Conservation (phyloP, 176 grass and related monocot genomes). For the Ensete glaucum region DNA sequence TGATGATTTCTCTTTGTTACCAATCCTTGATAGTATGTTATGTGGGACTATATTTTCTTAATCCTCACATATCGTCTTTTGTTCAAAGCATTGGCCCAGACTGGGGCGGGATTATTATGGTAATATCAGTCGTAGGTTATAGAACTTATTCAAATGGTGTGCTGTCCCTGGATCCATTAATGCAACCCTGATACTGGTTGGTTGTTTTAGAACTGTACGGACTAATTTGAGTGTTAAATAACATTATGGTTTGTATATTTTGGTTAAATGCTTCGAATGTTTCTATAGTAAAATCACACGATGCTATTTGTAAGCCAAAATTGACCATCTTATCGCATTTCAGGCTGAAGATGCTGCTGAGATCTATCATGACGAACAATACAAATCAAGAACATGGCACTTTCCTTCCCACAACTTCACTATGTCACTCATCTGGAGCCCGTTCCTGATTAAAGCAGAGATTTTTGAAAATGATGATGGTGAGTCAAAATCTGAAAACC, state of each 20-base stretch:
- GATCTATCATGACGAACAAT: slow-evolving; percentile 4
- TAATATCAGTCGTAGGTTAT: too few relatives aligned
- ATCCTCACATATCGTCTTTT: too few relatives aligned
- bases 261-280: background rate
- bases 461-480: slow-evolving; percentile 80
- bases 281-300: background rate
- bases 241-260: background rate
- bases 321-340: background rate
- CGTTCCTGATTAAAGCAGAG: slow-evolving; percentile 61
- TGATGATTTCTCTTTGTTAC: too few relatives aligned
- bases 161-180: too few relatives aligned
- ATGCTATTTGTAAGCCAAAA: background rate
- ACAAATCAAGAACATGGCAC: slow-evolving; percentile 11
- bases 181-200: too few relatives aligned
- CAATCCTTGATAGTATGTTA: too few relatives aligned
- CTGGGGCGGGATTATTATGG: too few relatives aligned
- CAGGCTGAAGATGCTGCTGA: slow-evolving; percentile 6
- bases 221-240: too few relatives aligned
- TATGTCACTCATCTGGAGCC: slow-evolving; percentile 56
- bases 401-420: slow-evolving; percentile 72
- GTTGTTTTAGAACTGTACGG: too few relatives aligned
- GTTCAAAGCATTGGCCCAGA: too few relatives aligned
- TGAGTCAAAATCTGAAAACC: slow-evolving; percentile 50
- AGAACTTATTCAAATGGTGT: too few relatives aligned
- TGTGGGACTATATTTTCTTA: too few relatives aligned